phyloP scores from a whole-genome alignment of 441 rosid species.

The Aquilaria agallochum region DNA sequence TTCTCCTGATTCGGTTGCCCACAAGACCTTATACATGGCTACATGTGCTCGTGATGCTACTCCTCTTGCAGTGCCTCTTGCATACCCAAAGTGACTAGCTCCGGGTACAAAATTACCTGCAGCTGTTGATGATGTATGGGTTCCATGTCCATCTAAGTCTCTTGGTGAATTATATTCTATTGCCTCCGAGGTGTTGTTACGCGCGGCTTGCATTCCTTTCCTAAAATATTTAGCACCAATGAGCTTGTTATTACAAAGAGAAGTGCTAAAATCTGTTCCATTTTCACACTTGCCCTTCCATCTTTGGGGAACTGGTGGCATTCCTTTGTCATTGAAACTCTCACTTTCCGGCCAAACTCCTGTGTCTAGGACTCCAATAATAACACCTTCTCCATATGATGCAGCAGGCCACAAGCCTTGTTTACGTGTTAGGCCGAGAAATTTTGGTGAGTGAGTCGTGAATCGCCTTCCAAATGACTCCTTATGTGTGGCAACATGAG shows the following conservation, averaged over 20 bases:
- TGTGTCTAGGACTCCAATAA: constrained; percentile 22
- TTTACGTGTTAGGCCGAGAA: constrained; percentile 20
- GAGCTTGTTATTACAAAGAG: constrained; percentile 13
- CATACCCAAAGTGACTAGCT: constrained; percentile 22
- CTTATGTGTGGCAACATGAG: constrained; percentile 21
- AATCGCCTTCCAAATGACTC: constrained; percentile 26
- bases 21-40: constrained; percentile 29
- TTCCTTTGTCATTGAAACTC: constrained; percentile 26
- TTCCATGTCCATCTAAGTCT: constrained; percentile 24
- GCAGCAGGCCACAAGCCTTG: constrained; percentile 20
- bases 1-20: constrained; percentile 2
- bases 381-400: constrained; percentile 23
- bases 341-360: constrained; percentile 32
- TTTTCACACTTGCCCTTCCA: constrained; percentile 34
- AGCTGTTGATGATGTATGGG: constrained; percentile 30
- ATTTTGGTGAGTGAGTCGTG: constrained; percentile 23
- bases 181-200: constrained; percentile 1
- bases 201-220: constrained; percentile 19
- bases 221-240: constrained; percentile 21
- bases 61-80: constrained; percentile 27
- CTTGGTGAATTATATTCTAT: constrained; percentile 20
- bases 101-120: constrained; percentile 21
- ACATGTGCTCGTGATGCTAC: constrained; percentile 26
- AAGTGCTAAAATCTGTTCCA: constrained; percentile 8
- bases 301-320: constrained; percentile 15